Conservation (phyloP, 2,329 filamentous ascomycete genomes). For the Phialophora verrucosa region DNA sequence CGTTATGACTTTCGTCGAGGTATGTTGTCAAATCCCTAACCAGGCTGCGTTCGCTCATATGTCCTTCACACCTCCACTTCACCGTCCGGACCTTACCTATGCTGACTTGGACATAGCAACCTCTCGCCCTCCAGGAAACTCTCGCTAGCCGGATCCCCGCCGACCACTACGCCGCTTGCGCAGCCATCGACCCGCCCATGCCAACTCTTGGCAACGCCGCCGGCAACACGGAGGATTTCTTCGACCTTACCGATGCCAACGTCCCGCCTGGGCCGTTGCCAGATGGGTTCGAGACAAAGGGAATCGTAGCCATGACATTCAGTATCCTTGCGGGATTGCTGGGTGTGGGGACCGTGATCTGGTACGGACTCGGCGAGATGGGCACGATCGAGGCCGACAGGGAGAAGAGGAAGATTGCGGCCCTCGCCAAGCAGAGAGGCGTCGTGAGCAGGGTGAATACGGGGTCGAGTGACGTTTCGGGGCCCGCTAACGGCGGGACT, state of each 20-base stretch:
- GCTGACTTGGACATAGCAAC: conserved; percentile 41
- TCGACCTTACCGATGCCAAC: conserved; percentile 69
- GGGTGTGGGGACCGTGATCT: conserved; percentile 69
- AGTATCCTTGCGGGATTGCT: conserved; percentile 71
- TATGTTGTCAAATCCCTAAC: conserved; percentile 4
- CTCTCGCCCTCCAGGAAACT: conserved; percentile 65
- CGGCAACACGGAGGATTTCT: conserved; percentile 67
- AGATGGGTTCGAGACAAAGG: conserved; percentile 71
- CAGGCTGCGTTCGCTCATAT: background rate
- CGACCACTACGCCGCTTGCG: conserved; percentile 40
- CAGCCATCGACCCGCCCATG: conserved; percentile 52
- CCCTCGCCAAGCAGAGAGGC: conserved; percentile 5
- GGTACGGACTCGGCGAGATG: conserved; percentile 60
- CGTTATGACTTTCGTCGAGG: conserved; percentile 58
- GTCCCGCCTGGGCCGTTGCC: conserved; percentile 63
- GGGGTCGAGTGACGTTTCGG: background rate
- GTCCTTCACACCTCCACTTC: conserved; percentile 42
- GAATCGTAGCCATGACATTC: conserved; percentile 76
- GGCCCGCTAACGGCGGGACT: background rate
- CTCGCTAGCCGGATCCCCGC: conserved; percentile 45
- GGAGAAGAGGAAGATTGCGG: conserved; percentile 9
- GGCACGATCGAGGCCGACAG: conserved; percentile 22
- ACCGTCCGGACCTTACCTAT: conserved; percentile 34
- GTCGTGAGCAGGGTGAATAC: background rate
- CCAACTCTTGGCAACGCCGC: conserved; percentile 72